A percentile compares a stretch with the other conserved stretches of the same genome.
phyloP scores from a whole-genome alignment of 139 green algal genomes.

The Pseudopediastrum boryanum region DNA sequence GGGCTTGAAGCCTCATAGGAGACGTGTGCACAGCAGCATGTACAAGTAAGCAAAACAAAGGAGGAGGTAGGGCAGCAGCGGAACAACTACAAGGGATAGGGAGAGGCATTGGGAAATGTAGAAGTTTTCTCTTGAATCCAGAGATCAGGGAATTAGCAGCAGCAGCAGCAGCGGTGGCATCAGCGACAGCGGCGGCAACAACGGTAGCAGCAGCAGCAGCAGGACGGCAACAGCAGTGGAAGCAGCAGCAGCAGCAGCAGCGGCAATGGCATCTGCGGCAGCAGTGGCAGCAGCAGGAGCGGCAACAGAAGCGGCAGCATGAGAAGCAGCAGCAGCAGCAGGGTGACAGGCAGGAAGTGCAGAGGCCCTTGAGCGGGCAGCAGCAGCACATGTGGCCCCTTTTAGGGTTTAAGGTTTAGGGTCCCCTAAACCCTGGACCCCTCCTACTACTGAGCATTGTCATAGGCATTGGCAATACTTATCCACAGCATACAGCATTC shows the following conservation, averaged over 20 bases:
- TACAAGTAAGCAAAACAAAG: no score
- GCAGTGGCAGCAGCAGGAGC: not conserved
- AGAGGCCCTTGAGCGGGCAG: no score
- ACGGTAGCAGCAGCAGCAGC: not conserved
- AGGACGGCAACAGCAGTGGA: not conserved
- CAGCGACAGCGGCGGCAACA: not conserved
- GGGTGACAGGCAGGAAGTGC: no score
- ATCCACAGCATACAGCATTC: no score
- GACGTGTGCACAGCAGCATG: constrained; percentile 67
- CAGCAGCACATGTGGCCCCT: not conserved
- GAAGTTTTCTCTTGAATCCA: no score
- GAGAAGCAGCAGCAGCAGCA: not conserved
- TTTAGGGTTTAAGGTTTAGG: not conserved
- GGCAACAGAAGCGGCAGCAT: constrained; percentile 4
- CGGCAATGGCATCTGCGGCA: not conserved
- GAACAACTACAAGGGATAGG: no score
- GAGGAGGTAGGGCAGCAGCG: no score
- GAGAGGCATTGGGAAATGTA: no score
- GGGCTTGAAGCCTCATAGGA: constrained; percentile 18
- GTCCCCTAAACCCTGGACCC: no score
- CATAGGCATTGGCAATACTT: no score
- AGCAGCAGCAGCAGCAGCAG: not conserved
- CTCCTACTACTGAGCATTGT: no score
- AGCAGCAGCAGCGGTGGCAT: not conserved
- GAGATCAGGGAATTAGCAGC: no score